phyloP scores from a whole-genome alignment of 345 rosid species.

The Clausena lansium region DNA sequence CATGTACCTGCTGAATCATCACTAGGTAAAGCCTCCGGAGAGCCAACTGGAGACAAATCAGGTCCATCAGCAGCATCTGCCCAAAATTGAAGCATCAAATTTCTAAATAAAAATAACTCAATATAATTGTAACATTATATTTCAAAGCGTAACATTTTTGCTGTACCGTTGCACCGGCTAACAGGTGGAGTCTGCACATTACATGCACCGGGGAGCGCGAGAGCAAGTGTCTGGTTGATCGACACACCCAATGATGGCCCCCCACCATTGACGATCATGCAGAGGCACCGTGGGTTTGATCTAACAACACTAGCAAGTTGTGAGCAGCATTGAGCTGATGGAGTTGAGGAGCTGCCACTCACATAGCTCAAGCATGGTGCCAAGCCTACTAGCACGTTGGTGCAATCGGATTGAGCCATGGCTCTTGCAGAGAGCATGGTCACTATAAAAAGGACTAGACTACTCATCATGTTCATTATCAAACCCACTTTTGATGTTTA shows the following conservation, averaged over 20 bases:
- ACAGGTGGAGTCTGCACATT: conserved; percentile 52
- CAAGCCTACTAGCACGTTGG: conserved; percentile 33
- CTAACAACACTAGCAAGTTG: conserved; percentile 45
- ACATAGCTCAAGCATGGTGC: conserved; percentile 46
- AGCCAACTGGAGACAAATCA: conserved; percentile 19
- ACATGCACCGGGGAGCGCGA: conserved; percentile 49
- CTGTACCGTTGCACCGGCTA: conserved; percentile 46
- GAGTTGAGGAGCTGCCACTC: conserved; percentile 41
- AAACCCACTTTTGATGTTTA: conserved; percentile 20
- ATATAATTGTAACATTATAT: background rate
- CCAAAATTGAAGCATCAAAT: conserved; percentile 12
- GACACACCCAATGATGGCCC: conserved; percentile 40
- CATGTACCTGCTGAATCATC: background rate
- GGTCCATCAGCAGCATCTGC: background rate
- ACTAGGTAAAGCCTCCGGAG: conserved; percentile 20
- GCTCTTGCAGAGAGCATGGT: conserved; percentile 25
- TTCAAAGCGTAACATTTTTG: background rate
- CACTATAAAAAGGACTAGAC: conserved; percentile 17
- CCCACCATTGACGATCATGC: conserved; percentile 37
- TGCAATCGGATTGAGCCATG: conserved; percentile 44
- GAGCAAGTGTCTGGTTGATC: conserved; percentile 51
- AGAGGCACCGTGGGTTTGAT: conserved; percentile 53
- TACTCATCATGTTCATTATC: conserved; percentile 1
- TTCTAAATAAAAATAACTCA: conserved; percentile 2
- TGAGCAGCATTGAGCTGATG: conserved; percentile 56